Percentiles rank a stretch among this genome's conserved stretches.
Evolutionary conservation across 2,329 filamentous ascomycete species (phyloP).

Genomic region (Hawksworthiomyces lignivorus): DNA sequence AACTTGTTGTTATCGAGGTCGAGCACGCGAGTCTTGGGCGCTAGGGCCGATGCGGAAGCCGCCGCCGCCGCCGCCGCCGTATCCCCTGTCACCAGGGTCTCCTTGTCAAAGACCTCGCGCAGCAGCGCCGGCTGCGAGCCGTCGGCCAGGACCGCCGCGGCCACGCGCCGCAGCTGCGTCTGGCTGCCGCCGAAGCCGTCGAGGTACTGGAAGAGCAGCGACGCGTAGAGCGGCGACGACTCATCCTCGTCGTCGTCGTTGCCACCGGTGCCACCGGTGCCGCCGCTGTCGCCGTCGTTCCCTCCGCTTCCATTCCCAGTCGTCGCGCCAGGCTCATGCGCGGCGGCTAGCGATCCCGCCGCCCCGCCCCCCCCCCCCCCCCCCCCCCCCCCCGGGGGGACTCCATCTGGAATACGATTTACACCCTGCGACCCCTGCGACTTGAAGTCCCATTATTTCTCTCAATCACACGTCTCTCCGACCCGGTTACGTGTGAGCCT

Average conservation of each 20-base stretch:
- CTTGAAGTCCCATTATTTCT: too few relatives aligned
- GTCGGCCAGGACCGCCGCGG: constrained; percentile 61
- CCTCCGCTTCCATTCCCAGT: too few relatives aligned
- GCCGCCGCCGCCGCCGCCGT: not conserved
- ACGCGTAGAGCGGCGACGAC: constrained; percentile 35
- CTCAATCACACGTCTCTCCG: too few relatives aligned
- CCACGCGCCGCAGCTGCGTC: constrained; percentile 43
- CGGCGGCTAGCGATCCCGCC: too few relatives aligned
- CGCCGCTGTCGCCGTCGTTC: too few relatives aligned
- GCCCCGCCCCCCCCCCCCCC: too few relatives aligned
- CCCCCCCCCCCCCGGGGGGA: too few relatives aligned
- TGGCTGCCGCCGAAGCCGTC: constrained; percentile 34
- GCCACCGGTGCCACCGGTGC: too few relatives aligned
- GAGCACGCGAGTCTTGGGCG: constrained; percentile 34
- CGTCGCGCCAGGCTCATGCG: too few relatives aligned
- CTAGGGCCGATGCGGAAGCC: constrained; percentile 26
- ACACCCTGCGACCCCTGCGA: too few relatives aligned
- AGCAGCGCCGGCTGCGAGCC: constrained; percentile 50
- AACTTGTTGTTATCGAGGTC: constrained; percentile 54
- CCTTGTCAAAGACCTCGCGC: constrained; percentile 59
- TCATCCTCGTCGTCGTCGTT: constrained; percentile 12
- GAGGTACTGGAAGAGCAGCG: constrained; percentile 56
- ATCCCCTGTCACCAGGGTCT: constrained; percentile 33
- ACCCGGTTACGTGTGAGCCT: too few relatives aligned
- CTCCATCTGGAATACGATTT: too few relatives aligned